Evolutionary conservation across 768 basidiomycete genomes (phyloP).

Genomic region (Kwoniella heveanensis): DNA sequence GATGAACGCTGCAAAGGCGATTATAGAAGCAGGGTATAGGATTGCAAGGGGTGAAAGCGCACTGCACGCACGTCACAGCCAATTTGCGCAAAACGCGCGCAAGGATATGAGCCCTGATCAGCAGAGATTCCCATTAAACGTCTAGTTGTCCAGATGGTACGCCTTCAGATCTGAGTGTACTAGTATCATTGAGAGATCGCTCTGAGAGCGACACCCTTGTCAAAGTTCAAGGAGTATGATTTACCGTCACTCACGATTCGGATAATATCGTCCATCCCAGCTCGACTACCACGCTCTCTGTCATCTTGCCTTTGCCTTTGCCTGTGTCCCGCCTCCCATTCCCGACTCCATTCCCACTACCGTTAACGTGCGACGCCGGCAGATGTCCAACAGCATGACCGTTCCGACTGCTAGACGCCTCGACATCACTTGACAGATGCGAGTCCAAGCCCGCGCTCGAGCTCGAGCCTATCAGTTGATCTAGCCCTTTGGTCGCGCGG

Average conservation of each 20-base stretch:
- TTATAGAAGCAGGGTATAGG: slow-evolving; percentile 33
- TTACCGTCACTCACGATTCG: slow-evolving; percentile 29
- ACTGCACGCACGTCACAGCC: slow-evolving; percentile 12
- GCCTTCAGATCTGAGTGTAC: no score
- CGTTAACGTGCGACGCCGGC: background rate
- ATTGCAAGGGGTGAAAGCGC: slow-evolving; percentile 35
- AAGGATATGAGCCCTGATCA: no score
- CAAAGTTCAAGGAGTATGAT: no score
- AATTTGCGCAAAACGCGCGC: no score
- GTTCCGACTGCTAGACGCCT: background rate
- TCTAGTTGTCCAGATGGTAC: no score
- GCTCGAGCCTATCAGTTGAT: background rate
- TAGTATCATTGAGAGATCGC: no score
- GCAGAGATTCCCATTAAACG: no score
- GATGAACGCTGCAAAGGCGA: slow-evolving; percentile 34
- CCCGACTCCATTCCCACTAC: slow-evolving; percentile 5
- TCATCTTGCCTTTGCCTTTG: slow-evolving; percentile 19
- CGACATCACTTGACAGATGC: background rate
- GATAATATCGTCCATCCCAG: slow-evolving; percentile 31
- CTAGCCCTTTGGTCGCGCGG: slow-evolving; percentile 19
- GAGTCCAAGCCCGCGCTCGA: background rate
- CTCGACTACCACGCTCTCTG: slow-evolving; percentile 25
- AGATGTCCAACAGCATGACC: background rate
- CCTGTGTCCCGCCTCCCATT: slow-evolving; percentile 4
- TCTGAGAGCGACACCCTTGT: no score